Base-by-base conservation (phyloP, 129 eudicot genomes). In the Helianthus tuberosus region DNA sequence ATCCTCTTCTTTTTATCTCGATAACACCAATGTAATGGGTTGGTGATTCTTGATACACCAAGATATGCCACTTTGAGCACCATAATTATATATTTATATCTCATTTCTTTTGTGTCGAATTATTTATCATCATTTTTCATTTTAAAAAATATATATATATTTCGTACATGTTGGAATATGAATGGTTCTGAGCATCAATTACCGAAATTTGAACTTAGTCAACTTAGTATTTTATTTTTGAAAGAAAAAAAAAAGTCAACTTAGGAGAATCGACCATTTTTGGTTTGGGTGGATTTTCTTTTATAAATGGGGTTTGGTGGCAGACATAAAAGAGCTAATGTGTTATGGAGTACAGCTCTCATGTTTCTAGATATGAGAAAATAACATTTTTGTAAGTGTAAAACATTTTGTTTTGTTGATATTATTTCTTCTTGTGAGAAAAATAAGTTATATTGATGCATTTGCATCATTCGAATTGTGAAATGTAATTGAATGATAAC, bases 11-110 rank as follows among this genome's bases (percentile, higher is more conserved):
- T 71, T 68, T 50, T 27, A 13, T 48, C 44, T 35, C 11, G 17
- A 65, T 5, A 11, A 57, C 29, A 55, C 11, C 57, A 32, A 62
- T 52, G 39, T 75, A 64, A 75, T 75, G 73, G 77, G 68, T 72
- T 59, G 67, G 44, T 51, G 66, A 75, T 75, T 51, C 66, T 65
- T 64, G 79, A 75, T 62, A 63, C 44, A 51, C 41, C 64, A 41
- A 25, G 72, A 75, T 75, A 75, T 52, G 72, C 79, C 72, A 64
- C 72, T 75, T 74, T 36, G 72, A 74, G 65, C 72, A 52, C 72
- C 73, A 64, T 65, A 27, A 39, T 35, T 11, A 46, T 63, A 47
- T 32, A 20, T 62, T 15, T 25, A 61, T 48, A 50, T 47, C 61
- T 49, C 50, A 2, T 13, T 15, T 27, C 32, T 27, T 27, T 20